Evolutionary conservation across 2,329 filamentous ascomycete genomes (phyloP).

Genomic region (Xenosphaeropsis pyriputrescens): DNA sequence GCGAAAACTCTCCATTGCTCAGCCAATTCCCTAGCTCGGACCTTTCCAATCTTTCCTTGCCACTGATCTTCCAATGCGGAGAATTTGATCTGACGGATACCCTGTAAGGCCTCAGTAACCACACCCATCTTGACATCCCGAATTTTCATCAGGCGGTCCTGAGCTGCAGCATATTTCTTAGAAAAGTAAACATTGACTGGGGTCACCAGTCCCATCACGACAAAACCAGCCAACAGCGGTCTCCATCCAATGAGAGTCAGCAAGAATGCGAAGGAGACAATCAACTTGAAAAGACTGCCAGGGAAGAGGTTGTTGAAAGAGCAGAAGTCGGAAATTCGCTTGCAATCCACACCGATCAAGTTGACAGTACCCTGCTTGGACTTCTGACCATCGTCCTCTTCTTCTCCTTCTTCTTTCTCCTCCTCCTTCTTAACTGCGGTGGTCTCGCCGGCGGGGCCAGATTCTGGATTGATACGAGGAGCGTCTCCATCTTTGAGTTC

Average conservation of each 20-base stretch:
- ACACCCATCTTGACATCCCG: constrained; percentile 63
- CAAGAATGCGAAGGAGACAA: constrained; percentile 52
- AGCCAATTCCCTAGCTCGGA: constrained; percentile 50
- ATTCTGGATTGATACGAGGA: constrained; percentile 17
- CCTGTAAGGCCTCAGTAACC: constrained; percentile 62
- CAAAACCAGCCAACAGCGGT: constrained; percentile 48
- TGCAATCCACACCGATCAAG: constrained; percentile 61
- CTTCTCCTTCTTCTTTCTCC: constrained; percentile 17
- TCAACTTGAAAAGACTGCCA: constrained; percentile 44
- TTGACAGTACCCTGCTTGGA: constrained; percentile 61
- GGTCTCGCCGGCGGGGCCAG: background rate
- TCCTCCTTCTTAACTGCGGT: constrained; percentile 11
- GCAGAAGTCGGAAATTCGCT: constrained; percentile 54
- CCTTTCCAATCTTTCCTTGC: constrained; percentile 52
- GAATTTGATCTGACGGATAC: constrained; percentile 77
- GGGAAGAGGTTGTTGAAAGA: constrained; percentile 51
- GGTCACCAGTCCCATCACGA: constrained; percentile 46
- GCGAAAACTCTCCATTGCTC: constrained; percentile 53
- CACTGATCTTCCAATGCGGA: constrained; percentile 62
- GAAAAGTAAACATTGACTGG: constrained; percentile 56
- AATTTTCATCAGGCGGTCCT: constrained; percentile 60
- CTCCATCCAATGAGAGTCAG: constrained; percentile 59
- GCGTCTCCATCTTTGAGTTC: constrained; percentile 11
- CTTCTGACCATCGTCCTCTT: constrained; percentile 33
- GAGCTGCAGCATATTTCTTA: constrained; percentile 46